Conservation (phyloP, 768 basidiomycete species). For the Agrocybe pediades region DNA sequence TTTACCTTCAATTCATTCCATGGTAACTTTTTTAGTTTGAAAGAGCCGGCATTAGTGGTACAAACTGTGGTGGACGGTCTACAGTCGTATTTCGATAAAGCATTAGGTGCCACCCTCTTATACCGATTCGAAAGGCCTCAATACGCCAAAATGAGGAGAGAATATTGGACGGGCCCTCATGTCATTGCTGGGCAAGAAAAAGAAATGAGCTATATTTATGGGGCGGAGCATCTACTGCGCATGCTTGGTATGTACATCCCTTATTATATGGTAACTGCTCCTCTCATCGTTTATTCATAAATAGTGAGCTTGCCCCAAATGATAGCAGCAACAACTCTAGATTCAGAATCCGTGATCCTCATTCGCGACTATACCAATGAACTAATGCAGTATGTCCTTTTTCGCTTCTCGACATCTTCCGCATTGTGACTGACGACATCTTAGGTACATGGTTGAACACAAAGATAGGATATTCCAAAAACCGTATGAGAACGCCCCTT, state of each 20-base stretch:
- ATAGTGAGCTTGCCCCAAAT: slow-evolving; percentile 90
- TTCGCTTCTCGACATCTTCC: not conserved
- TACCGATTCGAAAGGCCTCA: slow-evolving; percentile 97
- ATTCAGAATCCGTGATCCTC: slow-evolving; percentile 79
- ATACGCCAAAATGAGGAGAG: slow-evolving; percentile 76
- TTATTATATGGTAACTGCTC: not conserved
- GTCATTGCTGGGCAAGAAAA: slow-evolving; percentile 67
- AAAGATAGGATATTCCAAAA: slow-evolving; percentile 70
- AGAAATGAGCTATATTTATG: slow-evolving; percentile 90
- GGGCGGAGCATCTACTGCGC: slow-evolving; percentile 89
- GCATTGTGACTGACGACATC: not conserved
- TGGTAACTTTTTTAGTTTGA: slow-evolving; percentile 50
- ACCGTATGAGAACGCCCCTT: slow-evolving; percentile 77
- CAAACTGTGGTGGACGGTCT: slow-evolving; percentile 86
- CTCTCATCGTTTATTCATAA: not conserved
- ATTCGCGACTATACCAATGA: slow-evolving; percentile 91
- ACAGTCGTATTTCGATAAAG: slow-evolving; percentile 90
- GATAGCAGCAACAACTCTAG: slow-evolving; percentile 88
- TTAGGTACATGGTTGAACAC: slow-evolving; percentile 80
- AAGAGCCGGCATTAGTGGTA: slow-evolving; percentile 68
- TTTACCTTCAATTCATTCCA: not conserved
- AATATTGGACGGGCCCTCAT: slow-evolving; percentile 71
- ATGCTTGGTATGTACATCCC: slow-evolving; percentile 73
- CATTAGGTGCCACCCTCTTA: slow-evolving; percentile 84
- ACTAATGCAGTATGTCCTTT: slow-evolving; percentile 63